Evolutionary conservation across 2,329 filamentous ascomycete species (phyloP), one percentile per base, ranked within the genome.

Genomic region (Graphiopsis chlorocephala): DNA sequence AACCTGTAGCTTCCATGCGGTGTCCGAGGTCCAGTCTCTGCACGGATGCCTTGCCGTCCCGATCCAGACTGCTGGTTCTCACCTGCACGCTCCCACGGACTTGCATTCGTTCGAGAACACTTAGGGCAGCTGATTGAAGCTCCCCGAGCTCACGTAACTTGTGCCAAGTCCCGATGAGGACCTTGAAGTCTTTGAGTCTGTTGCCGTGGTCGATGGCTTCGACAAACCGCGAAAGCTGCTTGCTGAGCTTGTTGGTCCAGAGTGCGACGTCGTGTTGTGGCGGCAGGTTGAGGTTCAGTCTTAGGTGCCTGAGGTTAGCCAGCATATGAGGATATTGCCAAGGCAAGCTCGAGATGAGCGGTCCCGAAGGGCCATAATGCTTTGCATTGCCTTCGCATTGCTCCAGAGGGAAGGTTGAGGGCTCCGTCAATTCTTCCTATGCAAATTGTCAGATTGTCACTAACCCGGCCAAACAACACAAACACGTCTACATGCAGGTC

Each of bases 291-390:
- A 72, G 50, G 28, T 71, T 70, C 14, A 72, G 53, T 10, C 68
- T 64, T 2, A 71, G 52, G 65, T 61, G 64, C 10, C 69, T 31
- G 1, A 72, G 56, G n/a, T 68, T 65, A 28, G 62, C 17, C 48
- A 67, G 25, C 35, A 69, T 57, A n/a, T 55, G 20, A 2, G 68
- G 67, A 17, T 69, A 71, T n/a, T 66, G 56, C 69, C 69, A 72
- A 2, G 70, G 70, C 8, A 71, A 59, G 25, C 56, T 60, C 4
- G 67, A 67, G 4, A 64, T 64, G 8, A 70, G 53, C 8, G 69
- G 48, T 14, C 52, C 53, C 47, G 29, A 33, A 50, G 62, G 42
- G 17, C 52, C 48, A 33, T 33, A 42, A 17, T 17, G n/a, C 38
- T 25, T 20, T 61, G 17, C 25, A n/a, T 14, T 31, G 50, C 15